Evolutionary conservation across 2,329 filamentous ascomycete genomes (phyloP).

Genomic region (Alternaria solani): DNA sequence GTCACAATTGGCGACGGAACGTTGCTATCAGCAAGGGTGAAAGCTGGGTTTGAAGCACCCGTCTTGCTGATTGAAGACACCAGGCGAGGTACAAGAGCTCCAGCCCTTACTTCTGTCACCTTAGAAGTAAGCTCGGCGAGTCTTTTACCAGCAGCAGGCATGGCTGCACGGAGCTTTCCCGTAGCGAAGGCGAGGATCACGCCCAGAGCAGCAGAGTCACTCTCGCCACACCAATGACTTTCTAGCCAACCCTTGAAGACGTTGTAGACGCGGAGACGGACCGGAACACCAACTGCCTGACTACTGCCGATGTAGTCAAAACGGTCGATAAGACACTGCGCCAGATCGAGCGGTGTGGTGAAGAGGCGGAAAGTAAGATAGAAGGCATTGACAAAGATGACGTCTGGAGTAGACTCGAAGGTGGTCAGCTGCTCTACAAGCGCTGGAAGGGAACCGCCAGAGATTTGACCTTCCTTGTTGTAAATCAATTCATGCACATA

Average conservation of each 20-base stretch:
- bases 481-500: constrained; percentile 90
- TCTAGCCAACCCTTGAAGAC: constrained; percentile 97
- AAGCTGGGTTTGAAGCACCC: constrained; percentile 75
- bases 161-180: constrained; percentile 69
- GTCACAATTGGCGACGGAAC: constrained; percentile 74
- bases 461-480: constrained; percentile 95
- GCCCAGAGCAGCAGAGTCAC: constrained; percentile 77
- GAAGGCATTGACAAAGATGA: constrained; percentile 91
- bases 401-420: constrained; percentile 90
- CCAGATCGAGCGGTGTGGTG: constrained; percentile 79
- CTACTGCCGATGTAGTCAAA: constrained; percentile 91
- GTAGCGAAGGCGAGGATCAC: constrained; percentile 83
- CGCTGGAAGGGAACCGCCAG: constrained; percentile 87
- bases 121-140: constrained; percentile 81
- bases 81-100: constrained; percentile 80
- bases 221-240: constrained; percentile 88
- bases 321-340: constrained; percentile 83
- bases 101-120: constrained; percentile 72
- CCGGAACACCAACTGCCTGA: constrained; percentile 76
- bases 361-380: constrained; percentile 97
- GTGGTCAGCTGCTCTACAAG: constrained; percentile 94
- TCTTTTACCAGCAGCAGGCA: constrained; percentile 82
- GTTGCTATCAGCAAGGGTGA: constrained; percentile 74
- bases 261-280: constrained; percentile 92
- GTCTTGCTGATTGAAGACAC: constrained; percentile 90